Conservation (phyloP, 2,329 filamentous ascomycete species). For the Pseudogymnoascus sp. region DNA sequence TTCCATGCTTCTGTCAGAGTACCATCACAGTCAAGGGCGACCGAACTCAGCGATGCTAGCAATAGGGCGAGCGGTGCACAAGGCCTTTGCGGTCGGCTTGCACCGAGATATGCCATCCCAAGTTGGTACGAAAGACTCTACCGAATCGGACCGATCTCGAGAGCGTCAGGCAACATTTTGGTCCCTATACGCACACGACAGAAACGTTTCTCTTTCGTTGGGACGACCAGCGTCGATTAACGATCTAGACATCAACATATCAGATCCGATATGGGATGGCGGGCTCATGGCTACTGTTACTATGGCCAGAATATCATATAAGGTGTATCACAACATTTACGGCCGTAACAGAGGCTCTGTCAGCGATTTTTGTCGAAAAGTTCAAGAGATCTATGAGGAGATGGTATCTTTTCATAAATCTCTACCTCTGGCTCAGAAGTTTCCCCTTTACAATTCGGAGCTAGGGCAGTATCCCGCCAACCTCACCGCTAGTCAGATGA, state of each 20-base stretch:
- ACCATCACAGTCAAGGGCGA: constrained; percentile 4
- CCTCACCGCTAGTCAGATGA: constrained; percentile 5
- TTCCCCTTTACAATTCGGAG: constrained; percentile 9
- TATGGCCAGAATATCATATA: constrained; percentile 12
- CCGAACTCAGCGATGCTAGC: constrained; percentile 8
- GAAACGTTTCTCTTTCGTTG: constrained; percentile 14
- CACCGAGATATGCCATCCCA: constrained; percentile 7
- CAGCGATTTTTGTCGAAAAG: constrained; percentile 11
- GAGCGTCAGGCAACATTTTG: constrained; percentile 13
- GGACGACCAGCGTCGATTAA: constrained; percentile 13
- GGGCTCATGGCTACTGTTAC: not conserved
- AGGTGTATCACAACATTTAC: constrained; percentile 13
- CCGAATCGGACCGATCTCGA: not conserved
- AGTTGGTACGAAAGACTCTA: not conserved
- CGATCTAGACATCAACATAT: constrained; percentile 11
- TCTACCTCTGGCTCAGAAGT: constrained; percentile 1
- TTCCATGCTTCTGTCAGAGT: constrained; percentile 9
- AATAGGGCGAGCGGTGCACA: constrained; percentile 10
- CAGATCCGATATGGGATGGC: constrained; percentile 1
- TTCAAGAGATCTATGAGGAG: constrained; percentile 11
- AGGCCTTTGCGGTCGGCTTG: constrained; percentile 11
- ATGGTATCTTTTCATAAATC: constrained; percentile 11
- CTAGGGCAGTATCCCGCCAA: not conserved
- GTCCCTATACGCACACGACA: constrained; percentile 12
- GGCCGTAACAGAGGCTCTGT: constrained; percentile 9